Conservation (phyloP, 495 filamentous ascomycete genomes). For the Cryomyces antarcticus region DNA sequence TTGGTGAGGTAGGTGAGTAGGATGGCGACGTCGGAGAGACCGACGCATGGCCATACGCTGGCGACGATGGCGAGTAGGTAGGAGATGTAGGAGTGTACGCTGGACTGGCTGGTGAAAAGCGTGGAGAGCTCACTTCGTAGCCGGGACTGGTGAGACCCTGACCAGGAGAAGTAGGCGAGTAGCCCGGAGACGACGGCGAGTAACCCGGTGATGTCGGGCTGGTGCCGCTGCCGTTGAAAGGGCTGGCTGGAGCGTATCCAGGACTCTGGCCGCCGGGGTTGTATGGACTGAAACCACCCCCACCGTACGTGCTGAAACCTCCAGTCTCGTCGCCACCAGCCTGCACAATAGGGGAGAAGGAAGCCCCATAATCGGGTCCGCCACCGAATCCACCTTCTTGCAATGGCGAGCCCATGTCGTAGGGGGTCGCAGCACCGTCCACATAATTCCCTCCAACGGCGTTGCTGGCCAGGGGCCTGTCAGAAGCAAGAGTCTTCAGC, state of each 20-base stretch:
- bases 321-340: slow-evolving; percentile 48
- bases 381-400: slow-evolving; percentile 55
- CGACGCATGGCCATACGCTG: slow-evolving; percentile 42
- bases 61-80: slow-evolving; percentile 33
- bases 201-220: slow-evolving; percentile 55
- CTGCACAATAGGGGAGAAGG: slow-evolving; percentile 78
- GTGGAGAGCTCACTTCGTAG: slow-evolving; percentile 14
- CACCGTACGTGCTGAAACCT: slow-evolving; percentile 40
- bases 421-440: slow-evolving; percentile 76
- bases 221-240: slow-evolving; percentile 41
- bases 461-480: slow-evolving; percentile 46
- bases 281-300: slow-evolving; percentile 48
- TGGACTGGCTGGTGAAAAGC: slow-evolving; percentile 19
- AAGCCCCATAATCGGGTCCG: slow-evolving; percentile 57
- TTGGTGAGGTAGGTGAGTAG: slow-evolving; percentile 25
- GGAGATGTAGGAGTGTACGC: slow-evolving; percentile 25
- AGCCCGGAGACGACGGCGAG: slow-evolving; percentile 56
- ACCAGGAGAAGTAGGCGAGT: slow-evolving; percentile 44
- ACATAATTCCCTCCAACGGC: slow-evolving; percentile 45
- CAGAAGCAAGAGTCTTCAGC: slow-evolving; percentile 83
- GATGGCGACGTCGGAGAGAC: slow-evolving; percentile 39
- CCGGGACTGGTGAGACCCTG: slow-evolving; percentile 39
- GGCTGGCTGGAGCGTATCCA: slow-evolving; percentile 52
- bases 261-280: slow-evolving; percentile 45
- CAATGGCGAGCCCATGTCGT: slow-evolving; percentile 79